These are phyloP conservation scores for Rhizopus delemar DNA, from an alignment of 371 early-diverging fungal genomes.

Conservation along the genomic window DNA sequence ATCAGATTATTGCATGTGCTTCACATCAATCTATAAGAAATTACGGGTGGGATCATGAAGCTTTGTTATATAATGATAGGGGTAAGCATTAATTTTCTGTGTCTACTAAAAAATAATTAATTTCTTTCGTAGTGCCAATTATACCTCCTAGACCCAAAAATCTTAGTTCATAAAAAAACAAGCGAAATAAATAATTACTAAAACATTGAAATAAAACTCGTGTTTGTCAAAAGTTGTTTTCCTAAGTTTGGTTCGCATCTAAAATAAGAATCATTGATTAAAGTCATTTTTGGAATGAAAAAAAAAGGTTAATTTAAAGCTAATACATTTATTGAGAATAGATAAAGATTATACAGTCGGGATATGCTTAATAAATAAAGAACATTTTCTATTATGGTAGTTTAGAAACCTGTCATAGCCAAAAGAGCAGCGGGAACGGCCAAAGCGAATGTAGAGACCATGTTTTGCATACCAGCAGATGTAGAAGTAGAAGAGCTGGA, in stretches of 20 bases:
- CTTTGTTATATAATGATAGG: not conserved
- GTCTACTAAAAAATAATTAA: not conserved
- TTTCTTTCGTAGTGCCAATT: constrained; percentile 10
- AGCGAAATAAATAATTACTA: not conserved
- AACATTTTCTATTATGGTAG: constrained; percentile 1
- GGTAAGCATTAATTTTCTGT: not conserved
- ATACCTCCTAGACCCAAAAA: constrained; percentile 20
- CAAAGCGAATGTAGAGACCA: constrained; percentile 17
- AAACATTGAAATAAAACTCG: not conserved
- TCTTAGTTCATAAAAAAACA: not conserved
- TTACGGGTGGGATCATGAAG: not conserved
- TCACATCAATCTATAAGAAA: not conserved
- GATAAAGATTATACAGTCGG: not conserved
- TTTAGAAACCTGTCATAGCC: constrained; percentile 30
- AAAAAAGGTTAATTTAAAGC: not conserved
- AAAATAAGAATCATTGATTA: too few relatives aligned
- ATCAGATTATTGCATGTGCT: not conserved
- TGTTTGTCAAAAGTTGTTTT: not conserved
- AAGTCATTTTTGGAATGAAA: not conserved
- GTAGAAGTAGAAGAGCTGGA: constrained; percentile 6
- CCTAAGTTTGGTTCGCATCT: too few relatives aligned
- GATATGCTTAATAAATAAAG: not conserved
- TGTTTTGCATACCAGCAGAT: constrained; percentile 15
- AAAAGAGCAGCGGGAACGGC: constrained; percentile 23
- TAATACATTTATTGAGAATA: not conserved